Evolutionary conservation across 441 rosid species (phyloP).

Genomic region (Gossypium davidsonii): DNA sequence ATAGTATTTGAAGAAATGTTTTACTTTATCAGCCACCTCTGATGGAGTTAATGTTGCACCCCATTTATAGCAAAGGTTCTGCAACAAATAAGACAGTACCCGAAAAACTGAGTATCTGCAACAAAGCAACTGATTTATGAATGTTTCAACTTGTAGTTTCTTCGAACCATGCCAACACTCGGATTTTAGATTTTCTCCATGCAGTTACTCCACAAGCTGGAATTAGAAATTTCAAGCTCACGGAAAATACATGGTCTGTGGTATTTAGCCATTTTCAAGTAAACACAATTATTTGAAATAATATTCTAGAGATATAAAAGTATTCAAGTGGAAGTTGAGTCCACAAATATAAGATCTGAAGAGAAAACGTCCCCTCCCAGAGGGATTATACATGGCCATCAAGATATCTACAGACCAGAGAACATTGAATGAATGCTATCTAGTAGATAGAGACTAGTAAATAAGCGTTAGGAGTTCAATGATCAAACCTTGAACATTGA

Average conservation of each 20-base stretch:
- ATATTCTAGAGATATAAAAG: background rate
- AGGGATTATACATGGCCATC: background rate
- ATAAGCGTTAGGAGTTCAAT: background rate
- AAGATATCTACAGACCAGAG: background rate
- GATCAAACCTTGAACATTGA: conserved; percentile 73
- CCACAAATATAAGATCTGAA: background rate
- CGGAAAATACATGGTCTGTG: background rate
- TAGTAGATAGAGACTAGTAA: background rate
- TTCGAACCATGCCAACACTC: background rate
- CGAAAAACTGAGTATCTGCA: conserved; percentile 3
- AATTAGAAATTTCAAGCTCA: background rate
- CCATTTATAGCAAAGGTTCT: conserved; percentile 96
- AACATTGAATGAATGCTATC: background rate
- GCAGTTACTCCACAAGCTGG: background rate
- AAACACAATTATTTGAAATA: background rate
- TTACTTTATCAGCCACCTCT: conserved; percentile 87
- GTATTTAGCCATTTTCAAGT: background rate
- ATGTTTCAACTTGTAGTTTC: background rate
- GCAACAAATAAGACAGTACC: conserved; percentile 14
- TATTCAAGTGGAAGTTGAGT: background rate
- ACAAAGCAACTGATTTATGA: background rate
- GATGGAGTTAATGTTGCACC: conserved; percentile 67
- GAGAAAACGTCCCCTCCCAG: background rate
- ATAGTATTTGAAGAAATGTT: conserved; percentile 82
- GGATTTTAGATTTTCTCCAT: background rate